These are phyloP conservation scores for Sugiyamaella lignohabitans DNA, from an alignment of 805 yeast species.

Conservation along the genomic window DNA sequence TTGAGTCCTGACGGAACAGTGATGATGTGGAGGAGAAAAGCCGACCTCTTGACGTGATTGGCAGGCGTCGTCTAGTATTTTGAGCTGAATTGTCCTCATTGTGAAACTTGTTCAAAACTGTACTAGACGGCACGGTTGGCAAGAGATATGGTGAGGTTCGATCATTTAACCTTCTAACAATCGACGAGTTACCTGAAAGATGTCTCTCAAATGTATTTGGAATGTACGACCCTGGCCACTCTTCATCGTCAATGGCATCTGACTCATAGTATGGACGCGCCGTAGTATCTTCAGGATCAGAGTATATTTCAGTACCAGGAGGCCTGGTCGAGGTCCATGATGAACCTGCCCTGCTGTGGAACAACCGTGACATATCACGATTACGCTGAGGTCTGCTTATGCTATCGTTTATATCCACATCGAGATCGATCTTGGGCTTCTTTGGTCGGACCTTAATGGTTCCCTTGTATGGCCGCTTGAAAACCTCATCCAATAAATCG, in stretches of 20 bases:
- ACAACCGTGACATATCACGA: slow-evolving; percentile 1
- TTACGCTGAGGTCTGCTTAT: not conserved
- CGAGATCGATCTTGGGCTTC: slow-evolving; percentile 1
- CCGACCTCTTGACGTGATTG: not conserved
- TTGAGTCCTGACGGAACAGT: not conserved
- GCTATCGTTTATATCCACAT: not conserved
- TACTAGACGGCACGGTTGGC: not conserved
- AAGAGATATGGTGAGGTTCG: not conserved
- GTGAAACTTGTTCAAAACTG: not conserved
- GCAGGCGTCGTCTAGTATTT: not conserved
- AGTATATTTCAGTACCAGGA: not conserved
- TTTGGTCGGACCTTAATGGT: slow-evolving; percentile 17
- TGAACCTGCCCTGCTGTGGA: not conserved
- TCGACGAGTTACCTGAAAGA: not conserved
- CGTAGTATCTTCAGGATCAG: slow-evolving; percentile 7
- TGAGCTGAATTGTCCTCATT: not conserved
- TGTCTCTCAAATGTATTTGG: not conserved
- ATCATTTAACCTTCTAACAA: not conserved
- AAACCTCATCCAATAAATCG: slow-evolving; percentile 28
- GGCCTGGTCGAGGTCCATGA: not conserved
- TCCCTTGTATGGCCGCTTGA: slow-evolving; percentile 26
- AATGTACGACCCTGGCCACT: not conserved
- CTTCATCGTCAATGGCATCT: not conserved
- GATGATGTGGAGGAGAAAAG: slow-evolving; percentile 5
- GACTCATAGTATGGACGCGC: not conserved